Percentiles rank a stretch among this genome's conserved stretches.
Conservation (phyloP, 352 stramenopile species). For the Phytopythium kandeliae region DNA sequence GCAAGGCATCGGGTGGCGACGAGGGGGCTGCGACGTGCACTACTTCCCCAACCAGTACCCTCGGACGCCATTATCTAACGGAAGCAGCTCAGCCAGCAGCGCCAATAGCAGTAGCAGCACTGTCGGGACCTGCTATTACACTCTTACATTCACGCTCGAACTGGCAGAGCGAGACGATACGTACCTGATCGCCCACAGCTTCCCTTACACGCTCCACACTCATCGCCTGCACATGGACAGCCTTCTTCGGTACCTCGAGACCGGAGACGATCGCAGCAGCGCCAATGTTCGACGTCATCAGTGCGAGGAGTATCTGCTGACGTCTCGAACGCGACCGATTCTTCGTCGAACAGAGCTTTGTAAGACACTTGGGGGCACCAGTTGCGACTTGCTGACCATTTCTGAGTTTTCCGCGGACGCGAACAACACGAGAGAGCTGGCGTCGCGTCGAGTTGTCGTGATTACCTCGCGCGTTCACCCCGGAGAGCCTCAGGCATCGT, state of each 20-base stretch:
- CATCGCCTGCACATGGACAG: slow-evolving; percentile 55
- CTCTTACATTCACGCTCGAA: slow-evolving; percentile 84
- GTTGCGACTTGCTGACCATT: slow-evolving; percentile 77
- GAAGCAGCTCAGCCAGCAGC: slow-evolving; percentile 1
- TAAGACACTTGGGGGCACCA: slow-evolving; percentile 43
- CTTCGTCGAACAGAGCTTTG: slow-evolving; percentile 50
- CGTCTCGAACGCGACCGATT: slow-evolving; percentile 11
- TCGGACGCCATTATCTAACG: slow-evolving; percentile 8
- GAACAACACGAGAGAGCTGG: slow-evolving; percentile 21
- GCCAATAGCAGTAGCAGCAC: not conserved
- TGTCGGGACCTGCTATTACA: slow-evolving; percentile 53
- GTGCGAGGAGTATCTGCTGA: not conserved
- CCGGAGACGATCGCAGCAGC: not conserved
- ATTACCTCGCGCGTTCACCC: slow-evolving; percentile 88
- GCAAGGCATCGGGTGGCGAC: slow-evolving; percentile 62
- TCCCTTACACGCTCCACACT: slow-evolving; percentile 89
- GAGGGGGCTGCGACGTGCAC: slow-evolving; percentile 73
- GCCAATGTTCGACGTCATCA: not conserved
- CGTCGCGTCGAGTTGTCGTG: slow-evolving; percentile 45
- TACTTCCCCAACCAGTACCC: slow-evolving; percentile 80
- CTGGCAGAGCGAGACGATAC: slow-evolving; percentile 80
- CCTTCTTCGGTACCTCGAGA: slow-evolving; percentile 4
- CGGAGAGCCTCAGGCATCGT: slow-evolving; percentile 88
- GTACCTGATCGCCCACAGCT: slow-evolving; percentile 88
- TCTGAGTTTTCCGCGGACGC: slow-evolving; percentile 30